Evolutionary conservation across 2,329 filamentous ascomycete species (phyloP).

Genomic region (Phaeosphaeriaceae sp.): DNA sequence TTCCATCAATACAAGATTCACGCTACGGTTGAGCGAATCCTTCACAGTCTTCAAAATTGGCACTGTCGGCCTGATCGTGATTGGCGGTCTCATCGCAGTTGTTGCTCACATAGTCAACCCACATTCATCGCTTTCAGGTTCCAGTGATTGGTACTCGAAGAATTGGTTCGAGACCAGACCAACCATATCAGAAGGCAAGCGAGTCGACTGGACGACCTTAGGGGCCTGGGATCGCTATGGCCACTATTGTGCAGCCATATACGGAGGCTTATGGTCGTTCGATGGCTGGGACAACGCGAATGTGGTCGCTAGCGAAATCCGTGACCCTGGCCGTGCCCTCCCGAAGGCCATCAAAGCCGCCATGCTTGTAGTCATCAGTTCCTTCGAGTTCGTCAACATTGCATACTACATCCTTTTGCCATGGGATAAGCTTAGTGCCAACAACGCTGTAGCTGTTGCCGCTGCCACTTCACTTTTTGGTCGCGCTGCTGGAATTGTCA

Average conservation of each 20-base stretch:
- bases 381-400: conserved; percentile 66
- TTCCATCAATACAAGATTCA: conserved; percentile 52
- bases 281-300: conserved; percentile 69
- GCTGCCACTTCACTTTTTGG: conserved; percentile 59
- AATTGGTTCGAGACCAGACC: conserved; percentile 63
- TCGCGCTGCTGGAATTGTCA: conserved; percentile 58
- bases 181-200: conserved; percentile 54
- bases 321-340: conserved; percentile 49
- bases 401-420: conserved; percentile 69
- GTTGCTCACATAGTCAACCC: conserved; percentile 38
- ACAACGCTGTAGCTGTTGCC: conserved; percentile 67
- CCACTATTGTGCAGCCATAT: conserved; percentile 65
- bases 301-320: conserved; percentile 48
- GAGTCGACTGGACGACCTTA: conserved; percentile 48
- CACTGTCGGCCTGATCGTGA: conserved; percentile 40
- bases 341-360: conserved; percentile 68
- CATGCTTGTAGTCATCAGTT: conserved; percentile 64
- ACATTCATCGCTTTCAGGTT: conserved; percentile 35
- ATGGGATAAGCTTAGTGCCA: conserved; percentile 64
- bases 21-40: conserved; percentile 49
- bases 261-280: conserved; percentile 69
- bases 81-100: conserved; percentile 39
- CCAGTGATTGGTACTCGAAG: conserved; percentile 50
- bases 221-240: conserved; percentile 65
- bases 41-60: conserved; percentile 51